A percentile compares a stretch with the other conserved stretches of the same genome.
These are phyloP conservation scores for Linnemannia zychae DNA, from an alignment of 192 early-diverging fungal species.

Conservation along the genomic window DNA sequence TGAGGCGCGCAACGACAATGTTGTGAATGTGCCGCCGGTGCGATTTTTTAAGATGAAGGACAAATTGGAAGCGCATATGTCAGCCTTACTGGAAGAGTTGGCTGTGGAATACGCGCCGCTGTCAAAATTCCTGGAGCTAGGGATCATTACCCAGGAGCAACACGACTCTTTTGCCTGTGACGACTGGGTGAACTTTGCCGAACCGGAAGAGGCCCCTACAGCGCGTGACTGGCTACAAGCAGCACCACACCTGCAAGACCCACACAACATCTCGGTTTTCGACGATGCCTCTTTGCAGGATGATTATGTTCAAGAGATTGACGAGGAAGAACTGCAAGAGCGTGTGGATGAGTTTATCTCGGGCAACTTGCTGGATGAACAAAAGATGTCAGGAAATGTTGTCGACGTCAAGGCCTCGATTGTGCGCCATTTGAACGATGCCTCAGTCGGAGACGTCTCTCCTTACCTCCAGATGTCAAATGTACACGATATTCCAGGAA, in stretches of 20 bases:
- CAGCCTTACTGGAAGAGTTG: slow-evolving; percentile 50
- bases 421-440: slow-evolving; percentile 33
- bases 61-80: slow-evolving; percentile 49
- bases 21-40: not conserved
- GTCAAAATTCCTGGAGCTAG: slow-evolving; percentile 39
- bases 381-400: slow-evolving; percentile 10
- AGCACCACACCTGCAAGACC: slow-evolving; percentile 37
- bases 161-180: slow-evolving; percentile 55
- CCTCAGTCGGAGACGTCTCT: slow-evolving; percentile 21
- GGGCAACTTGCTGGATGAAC: slow-evolving; percentile 33
- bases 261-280: slow-evolving; percentile 46
- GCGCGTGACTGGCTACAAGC: slow-evolving; percentile 31
- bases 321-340: slow-evolving; percentile 63
- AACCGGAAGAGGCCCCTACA: slow-evolving; percentile 38
- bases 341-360: slow-evolving; percentile 58
- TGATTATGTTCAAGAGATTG: slow-evolving; percentile 60
- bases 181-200: slow-evolving; percentile 49
- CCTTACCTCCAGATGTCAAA: slow-evolving; percentile 20
- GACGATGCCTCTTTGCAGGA: slow-evolving; percentile 46
- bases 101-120: slow-evolving; percentile 61
- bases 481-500: slow-evolving; percentile 43
- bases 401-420: slow-evolving; percentile 42
- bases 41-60: slow-evolving; percentile 43
- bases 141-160: slow-evolving; percentile 49
- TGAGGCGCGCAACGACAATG: slow-evolving; percentile 16